Percentiles rank a stretch among this genome's conserved stretches.
phyloP scores from a whole-genome alignment of 2,329 filamentous ascomycete species.

The Knufia petricola region DNA sequence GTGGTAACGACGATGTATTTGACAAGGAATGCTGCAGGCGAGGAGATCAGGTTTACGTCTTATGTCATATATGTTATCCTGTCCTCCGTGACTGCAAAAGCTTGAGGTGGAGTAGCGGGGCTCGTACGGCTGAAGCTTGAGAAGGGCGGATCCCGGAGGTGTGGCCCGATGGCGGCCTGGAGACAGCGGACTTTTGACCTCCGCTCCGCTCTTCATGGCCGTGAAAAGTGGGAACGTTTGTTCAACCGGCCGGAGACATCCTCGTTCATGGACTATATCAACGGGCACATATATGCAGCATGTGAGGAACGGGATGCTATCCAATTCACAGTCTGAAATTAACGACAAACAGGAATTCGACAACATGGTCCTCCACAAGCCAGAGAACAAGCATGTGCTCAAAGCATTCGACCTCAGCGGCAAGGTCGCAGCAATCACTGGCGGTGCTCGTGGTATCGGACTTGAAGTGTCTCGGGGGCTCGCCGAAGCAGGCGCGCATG shows the following conservation, averaged over 20 bases:
- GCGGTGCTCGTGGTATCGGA: slow-evolving; percentile 19
- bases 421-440: slow-evolving; percentile 22
- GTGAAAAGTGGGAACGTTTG: neutral
- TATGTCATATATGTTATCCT: too few relatives aligned
- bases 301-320: too few relatives aligned
- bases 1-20: neutral
- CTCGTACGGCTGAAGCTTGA: neutral
- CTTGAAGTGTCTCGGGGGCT: slow-evolving; percentile 16
- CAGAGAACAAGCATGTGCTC: slow-evolving; percentile 13
- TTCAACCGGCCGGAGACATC: too few relatives aligned
- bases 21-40: neutral
- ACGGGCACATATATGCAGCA: neutral
- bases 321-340: neutral
- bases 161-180: neutral
- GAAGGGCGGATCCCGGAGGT: neutral
- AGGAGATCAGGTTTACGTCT: neutral
- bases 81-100: too few relatives aligned
- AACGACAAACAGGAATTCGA: neutral
- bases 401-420: slow-evolving; percentile 20
- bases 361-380: slow-evolving; percentile 8
- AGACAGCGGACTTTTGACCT: slow-evolving; percentile 2
- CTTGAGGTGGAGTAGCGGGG: too few relatives aligned
- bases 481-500: slow-evolving; percentile 13
- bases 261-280: too few relatives aligned
- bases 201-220: neutral